Conservation (phyloP, 2,329 filamentous ascomycete genomes). For the Lecanicillium sp. region DNA sequence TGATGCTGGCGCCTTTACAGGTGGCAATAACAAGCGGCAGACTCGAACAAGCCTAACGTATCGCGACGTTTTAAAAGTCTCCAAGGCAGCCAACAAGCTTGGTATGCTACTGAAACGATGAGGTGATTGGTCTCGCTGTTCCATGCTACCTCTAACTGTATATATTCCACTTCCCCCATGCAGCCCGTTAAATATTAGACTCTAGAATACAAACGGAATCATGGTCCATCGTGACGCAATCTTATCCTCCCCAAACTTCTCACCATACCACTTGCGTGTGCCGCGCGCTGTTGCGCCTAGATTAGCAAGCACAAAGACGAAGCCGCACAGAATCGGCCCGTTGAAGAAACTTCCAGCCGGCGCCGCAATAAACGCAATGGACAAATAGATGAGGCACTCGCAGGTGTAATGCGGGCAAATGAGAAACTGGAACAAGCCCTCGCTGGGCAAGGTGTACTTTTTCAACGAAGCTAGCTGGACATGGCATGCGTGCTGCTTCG, state of each 20-base stretch:
- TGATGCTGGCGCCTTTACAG: slow-evolving; percentile 33
- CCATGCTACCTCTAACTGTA: neutral
- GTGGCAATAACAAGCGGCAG: slow-evolving; percentile 48
- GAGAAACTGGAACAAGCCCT: slow-evolving; percentile 63
- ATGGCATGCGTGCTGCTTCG: slow-evolving; percentile 69
- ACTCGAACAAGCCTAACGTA: slow-evolving; percentile 70
- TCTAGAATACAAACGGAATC: slow-evolving; percentile 60
- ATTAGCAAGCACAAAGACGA: slow-evolving; percentile 70
- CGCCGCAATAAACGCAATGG: slow-evolving; percentile 67
- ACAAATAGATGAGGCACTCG: slow-evolving; percentile 77
- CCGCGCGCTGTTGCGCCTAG: slow-evolving; percentile 73
- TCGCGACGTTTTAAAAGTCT: slow-evolving; percentile 78
- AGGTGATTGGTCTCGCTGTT: slow-evolving; percentile 12
- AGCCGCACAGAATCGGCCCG: slow-evolving; percentile 60
- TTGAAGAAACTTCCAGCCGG: slow-evolving; percentile 61
- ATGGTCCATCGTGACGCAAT: slow-evolving; percentile 64
- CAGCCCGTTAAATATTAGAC: too few species aligned
- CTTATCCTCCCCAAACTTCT: slow-evolving; percentile 62
- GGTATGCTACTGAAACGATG: slow-evolving; percentile 39
- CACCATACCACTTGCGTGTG: slow-evolving; percentile 71
- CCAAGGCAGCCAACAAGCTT: slow-evolving; percentile 62
- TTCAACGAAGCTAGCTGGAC: slow-evolving; percentile 59
- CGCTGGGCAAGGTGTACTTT: slow-evolving; percentile 75
- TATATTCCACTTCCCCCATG: neutral
- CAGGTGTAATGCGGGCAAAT: slow-evolving; percentile 88